These are phyloP conservation scores for Diplotaxis tenuifolia DNA, from an alignment of 345 rosid species.

Conservation along the genomic window DNA sequence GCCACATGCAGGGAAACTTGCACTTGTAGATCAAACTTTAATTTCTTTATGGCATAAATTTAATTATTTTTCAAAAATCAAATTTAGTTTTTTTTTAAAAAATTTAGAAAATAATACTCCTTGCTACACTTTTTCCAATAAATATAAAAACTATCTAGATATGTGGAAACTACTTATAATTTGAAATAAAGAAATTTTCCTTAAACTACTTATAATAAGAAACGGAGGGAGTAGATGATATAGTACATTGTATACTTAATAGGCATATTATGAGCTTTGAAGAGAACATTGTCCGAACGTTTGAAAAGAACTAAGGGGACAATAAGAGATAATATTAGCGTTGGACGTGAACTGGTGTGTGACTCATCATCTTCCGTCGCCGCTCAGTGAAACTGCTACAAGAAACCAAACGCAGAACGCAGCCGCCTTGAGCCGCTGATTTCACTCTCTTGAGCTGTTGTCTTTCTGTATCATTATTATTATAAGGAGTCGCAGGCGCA, in stretches of 20 bases:
- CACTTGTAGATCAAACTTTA: background rate
- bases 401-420: constrained; percentile 71
- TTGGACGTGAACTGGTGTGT: constrained; percentile 35
- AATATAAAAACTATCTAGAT: too few species aligned
- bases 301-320: background rate
- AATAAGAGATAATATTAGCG: too few species aligned
- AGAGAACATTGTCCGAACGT: constrained; percentile 10
- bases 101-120: background rate
- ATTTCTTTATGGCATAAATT: background rate
- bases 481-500: constrained; percentile 46
- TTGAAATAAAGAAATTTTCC: too few species aligned
- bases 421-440: constrained; percentile 43
- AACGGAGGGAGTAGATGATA: too few species aligned
- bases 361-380: constrained; percentile 57
- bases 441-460: constrained; percentile 34
- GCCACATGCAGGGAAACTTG: too few species aligned
- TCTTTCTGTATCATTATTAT: constrained; percentile 38
- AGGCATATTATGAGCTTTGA: constrained; percentile 3
- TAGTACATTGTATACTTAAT: too few species aligned
- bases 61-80: background rate
- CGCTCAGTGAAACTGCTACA: constrained; percentile 55
- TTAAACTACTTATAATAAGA: too few species aligned
- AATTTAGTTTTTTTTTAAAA: background rate
- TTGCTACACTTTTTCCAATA: too few species aligned
- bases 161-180: too few species aligned